Evolutionary conservation across 2,329 filamentous ascomycete species (phyloP).

Genomic region (Diplocarpon mali): DNA sequence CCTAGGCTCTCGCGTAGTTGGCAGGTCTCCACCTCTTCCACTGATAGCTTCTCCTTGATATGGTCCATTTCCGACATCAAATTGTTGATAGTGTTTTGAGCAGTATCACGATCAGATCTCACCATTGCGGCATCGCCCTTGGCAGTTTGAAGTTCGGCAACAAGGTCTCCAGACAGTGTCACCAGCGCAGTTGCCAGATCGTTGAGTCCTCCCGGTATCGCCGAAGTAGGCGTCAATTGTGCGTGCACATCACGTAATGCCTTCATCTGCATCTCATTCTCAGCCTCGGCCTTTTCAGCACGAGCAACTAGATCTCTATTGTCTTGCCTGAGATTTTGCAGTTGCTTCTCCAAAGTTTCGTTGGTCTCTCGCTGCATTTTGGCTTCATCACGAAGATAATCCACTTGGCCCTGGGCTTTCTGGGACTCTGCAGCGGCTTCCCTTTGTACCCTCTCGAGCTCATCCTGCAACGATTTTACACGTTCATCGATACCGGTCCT

Average conservation of each 20-base stretch:
- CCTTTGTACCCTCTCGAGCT: conserved; percentile 54
- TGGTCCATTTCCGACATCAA: conserved; percentile 47
- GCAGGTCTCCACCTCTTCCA: conserved; percentile 39
- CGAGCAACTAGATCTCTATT: conserved; percentile 40
- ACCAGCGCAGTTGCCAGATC: conserved; percentile 51
- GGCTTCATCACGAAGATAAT: conserved; percentile 50
- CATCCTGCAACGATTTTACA: conserved; percentile 55
- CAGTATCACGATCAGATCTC: conserved; percentile 51
- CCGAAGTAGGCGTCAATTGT: conserved; percentile 43
- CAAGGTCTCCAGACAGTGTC: conserved; percentile 43
- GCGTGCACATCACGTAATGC: conserved; percentile 47
- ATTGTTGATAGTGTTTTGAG: conserved; percentile 42
- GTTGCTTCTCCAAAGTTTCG: conserved; percentile 45
- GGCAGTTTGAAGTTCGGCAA: conserved; percentile 47
- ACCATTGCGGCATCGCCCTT: conserved; percentile 49
- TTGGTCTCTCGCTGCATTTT: conserved; percentile 48
- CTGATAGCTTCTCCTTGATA: conserved; percentile 40
- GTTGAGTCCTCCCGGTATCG: conserved; percentile 42
- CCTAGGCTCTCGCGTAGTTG: conserved; percentile 43
- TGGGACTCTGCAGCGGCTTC: conserved; percentile 45
- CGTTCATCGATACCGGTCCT: conserved; percentile 59
- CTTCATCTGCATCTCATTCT: conserved; percentile 39
- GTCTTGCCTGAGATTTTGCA: conserved; percentile 45
- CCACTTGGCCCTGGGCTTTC: conserved; percentile 50
- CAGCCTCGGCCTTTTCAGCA: conserved; percentile 39